These are phyloP conservation scores for Fomitopsis betulina DNA, from an alignment of 1,284 basidiomycete genomes.

Conservation along the genomic window DNA sequence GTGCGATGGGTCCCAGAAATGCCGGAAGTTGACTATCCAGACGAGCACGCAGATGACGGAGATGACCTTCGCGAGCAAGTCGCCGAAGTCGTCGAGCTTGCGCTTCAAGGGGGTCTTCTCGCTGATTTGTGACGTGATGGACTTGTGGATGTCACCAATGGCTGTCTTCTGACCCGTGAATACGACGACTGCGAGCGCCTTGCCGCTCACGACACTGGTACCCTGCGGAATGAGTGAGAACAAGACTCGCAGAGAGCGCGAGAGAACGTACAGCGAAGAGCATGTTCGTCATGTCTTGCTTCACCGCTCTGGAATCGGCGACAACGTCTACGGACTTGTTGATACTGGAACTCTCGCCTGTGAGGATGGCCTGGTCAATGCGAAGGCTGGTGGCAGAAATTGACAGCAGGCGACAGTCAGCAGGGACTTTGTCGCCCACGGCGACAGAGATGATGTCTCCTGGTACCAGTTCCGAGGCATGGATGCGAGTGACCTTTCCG, in stretches of 20 bases:
- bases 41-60: conserved; percentile 92
- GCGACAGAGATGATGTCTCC: conserved; percentile 88
- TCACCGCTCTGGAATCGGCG: conserved; percentile 73
- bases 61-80: conserved; percentile 94
- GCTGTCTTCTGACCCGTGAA: conserved; percentile 85
- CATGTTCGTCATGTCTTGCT: conserved; percentile 96
- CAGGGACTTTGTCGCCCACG: conserved; percentile 92
- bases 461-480: conserved; percentile 86
- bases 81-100: conserved; percentile 95
- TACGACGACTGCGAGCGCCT: conserved; percentile 79
- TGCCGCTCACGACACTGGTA: conserved; percentile 91
- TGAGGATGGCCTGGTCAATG: conserved; percentile 92
- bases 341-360: conserved; percentile 88
- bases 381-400: conserved; percentile 89
- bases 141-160: conserved; percentile 93
- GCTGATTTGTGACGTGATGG: conserved; percentile 82
- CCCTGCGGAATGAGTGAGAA: conserved; percentile 45
- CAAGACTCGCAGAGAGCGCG: background rate
- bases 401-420: conserved; percentile 87
- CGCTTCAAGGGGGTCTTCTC: conserved; percentile 95
- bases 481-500: conserved; percentile 68
- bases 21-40: conserved; percentile 92
- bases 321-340: conserved; percentile 72
- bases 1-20: conserved; percentile 91
- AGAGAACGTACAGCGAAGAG: conserved; percentile 73